Evolutionary conservation across 176 grass and related monocot genomes (phyloP), one percentile per base, ranked within the genome.

Genomic region (Pontederia paniculata): DNA sequence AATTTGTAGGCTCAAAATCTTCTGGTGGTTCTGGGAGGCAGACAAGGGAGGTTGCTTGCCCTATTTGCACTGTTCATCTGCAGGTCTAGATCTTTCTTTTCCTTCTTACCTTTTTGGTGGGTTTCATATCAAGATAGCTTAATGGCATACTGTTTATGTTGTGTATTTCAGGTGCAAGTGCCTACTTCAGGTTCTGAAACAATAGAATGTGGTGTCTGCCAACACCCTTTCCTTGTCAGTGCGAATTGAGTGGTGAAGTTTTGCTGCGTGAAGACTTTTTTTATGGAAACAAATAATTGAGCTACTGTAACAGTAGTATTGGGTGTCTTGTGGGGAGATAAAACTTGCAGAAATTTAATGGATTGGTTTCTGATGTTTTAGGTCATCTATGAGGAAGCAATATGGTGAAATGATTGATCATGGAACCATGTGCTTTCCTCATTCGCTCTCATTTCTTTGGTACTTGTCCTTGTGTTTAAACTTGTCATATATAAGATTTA

Each of bases 181-280:
- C 86, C 86, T 13, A 52, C 77, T 25, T 88, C 83, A 18, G 83
- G 86, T 15, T 90, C 86, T 1, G 86, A 90, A 74, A 97, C 93
- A 5, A 90, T 97, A 21, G 93, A 97, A 55, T 90, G 86, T 2
- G 93, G 93, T n/a, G 80, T 90, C 9, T 97, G 93, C 28, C 93
- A 90, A 60, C 76, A 97, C 46, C 93, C 93, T 45, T 97, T 97
- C 74, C 83, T 97, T 6, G 93, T 90, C 11, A 97, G 83, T 52
- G 75, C 93, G 22, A 80, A 67, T 62, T 97, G 58, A 90, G 28
- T 37, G 28, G 28, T 37, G n/a, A n/a, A 37, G 28, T 37, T 37
- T 37, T 37, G 28, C 28, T 37, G 28, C 28, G 7, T 37, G 28
- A 37, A 5, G 28, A 37, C 28, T 37, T 37, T 6, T 37, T 37